phyloP scores from a whole-genome alignment of 1,284 basidiomycete genomes.

The Moesziomyces parantarcticus region DNA sequence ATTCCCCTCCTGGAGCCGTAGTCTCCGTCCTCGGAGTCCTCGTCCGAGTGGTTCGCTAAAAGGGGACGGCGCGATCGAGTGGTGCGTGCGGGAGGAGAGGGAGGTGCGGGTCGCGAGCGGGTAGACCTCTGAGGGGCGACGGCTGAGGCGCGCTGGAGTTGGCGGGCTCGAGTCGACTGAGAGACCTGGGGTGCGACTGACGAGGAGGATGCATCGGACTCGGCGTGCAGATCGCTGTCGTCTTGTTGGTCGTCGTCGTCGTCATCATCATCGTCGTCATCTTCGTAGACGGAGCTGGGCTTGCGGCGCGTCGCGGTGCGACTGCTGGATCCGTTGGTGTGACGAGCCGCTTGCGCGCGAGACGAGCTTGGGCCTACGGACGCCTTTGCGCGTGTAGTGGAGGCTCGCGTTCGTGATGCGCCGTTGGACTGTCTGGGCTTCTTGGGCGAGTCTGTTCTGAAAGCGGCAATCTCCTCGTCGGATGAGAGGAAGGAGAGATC shows the following conservation, averaged over 20 bases:
- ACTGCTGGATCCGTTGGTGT: too few species aligned
- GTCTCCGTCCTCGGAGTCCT: constrained; percentile 17
- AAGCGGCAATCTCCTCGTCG: constrained; percentile 25
- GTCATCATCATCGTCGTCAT: constrained; percentile 8
- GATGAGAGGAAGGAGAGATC: constrained; percentile 31
- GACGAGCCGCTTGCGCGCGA: neutral
- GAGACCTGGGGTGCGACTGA: neutral
- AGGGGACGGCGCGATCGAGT: constrained; percentile 2
- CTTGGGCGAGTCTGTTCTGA: constrained; percentile 6
- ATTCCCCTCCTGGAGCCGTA: constrained; percentile 1
- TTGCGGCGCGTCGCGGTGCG: constrained; percentile 1
- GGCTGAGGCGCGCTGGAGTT: neutral
- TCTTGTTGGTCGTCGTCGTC: constrained; percentile 14
- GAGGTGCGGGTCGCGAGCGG: neutral
- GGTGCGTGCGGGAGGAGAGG: constrained; percentile 1
- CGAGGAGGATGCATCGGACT: neutral
- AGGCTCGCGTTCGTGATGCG: neutral
- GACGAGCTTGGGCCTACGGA: constrained; percentile 5
- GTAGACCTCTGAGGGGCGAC: neutral
- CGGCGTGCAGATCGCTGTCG: constrained; percentile 10
- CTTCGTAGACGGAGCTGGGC: constrained; percentile 3
- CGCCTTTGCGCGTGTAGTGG: neutral
- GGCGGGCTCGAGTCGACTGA: neutral
- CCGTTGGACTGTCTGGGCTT: constrained; percentile 5
- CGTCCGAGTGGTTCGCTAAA: constrained; percentile 6